Evolutionary conservation across 2,329 filamentous ascomycete species (phyloP), one percentile per base, ranked within the genome.

Genomic region (Ascomycota sp.): DNA sequence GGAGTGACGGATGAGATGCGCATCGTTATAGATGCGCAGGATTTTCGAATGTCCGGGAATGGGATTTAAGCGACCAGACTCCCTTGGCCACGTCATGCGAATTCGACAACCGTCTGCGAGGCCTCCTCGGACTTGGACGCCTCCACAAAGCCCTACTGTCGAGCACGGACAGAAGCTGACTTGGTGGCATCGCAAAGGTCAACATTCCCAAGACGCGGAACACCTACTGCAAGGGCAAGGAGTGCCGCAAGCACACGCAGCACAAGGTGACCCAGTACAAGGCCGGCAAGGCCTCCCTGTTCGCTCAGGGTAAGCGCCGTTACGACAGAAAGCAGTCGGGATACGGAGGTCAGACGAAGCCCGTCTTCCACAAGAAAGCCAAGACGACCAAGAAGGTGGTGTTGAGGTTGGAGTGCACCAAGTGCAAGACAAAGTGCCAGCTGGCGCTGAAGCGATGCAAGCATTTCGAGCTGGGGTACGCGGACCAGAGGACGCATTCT

Each of bases 371-470:
- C 81, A 98, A 95, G 78, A 95, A 93, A 72, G 89, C 89, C 49
- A 98, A 98, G 80, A 98, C 89, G 51, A 98, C 89, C 59, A 98
- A 98, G 81, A 98, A 98, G 78, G 79, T 98, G 53, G 91, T 98
- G 55, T 69, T 98, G 64, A 76, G 89, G 69, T 68, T 98, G 63
- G 89, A 98, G 65, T 98, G 89, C 72, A 86, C 82, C 57, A 61
- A 66, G 51, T 98, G 89, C 82, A 95, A 95, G 79, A 76, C 82
- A 61, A 95, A 93, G 78, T 76, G 75, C 63, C 83, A 98, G 71
- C 72, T 98, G 57, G 73, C 89, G 51, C 71, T 98, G 64, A 98
- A 98, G 80, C 82, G 89, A 60, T 98, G 89, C 83, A 98, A 98
- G 80, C 89, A 98, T 75, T 98, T 98, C 67, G 89, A 98, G 72